These are phyloP conservation scores for Podochytrium sp. DNA, from an alignment of 192 early-diverging fungal species.

Conservation along the genomic window DNA sequence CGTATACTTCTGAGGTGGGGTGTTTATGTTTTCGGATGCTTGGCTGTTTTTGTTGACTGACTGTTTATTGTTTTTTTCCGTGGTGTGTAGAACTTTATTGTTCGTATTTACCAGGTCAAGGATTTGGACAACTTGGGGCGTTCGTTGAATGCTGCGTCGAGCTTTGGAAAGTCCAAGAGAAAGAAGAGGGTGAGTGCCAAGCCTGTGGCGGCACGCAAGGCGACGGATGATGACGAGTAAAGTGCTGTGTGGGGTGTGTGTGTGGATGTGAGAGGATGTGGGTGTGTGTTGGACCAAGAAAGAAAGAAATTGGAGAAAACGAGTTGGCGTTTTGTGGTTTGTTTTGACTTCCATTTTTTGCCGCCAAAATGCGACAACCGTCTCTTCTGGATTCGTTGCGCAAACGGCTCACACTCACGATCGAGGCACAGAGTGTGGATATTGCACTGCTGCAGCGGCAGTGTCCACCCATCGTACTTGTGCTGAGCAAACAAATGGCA, in stretches of 20 bases:
- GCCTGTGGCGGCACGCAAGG: not conserved
- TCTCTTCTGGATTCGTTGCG: too few species aligned
- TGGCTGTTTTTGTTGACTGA: conserved; percentile 18
- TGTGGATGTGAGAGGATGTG: not conserved
- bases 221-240: conserved; percentile 24
- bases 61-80: not conserved
- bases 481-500: too few species aligned
- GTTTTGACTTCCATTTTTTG: too few species aligned
- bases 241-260: not conserved
- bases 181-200: conserved; percentile 35
- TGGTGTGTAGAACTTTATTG: conserved; percentile 87
- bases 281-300: not conserved
- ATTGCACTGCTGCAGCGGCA: too few species aligned
- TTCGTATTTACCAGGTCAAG: conserved; percentile 98
- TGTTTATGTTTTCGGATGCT: not conserved
- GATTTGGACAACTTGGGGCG: conserved; percentile 91
- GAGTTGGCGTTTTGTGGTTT: too few species aligned
- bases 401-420: too few species aligned
- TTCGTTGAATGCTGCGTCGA: conserved; percentile 63
- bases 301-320: not conserved
- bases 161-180: conserved; percentile 36
- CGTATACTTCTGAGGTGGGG: conserved; percentile 34
- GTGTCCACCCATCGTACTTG: too few species aligned
- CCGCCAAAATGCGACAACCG: too few species aligned
- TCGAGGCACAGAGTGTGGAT: too few species aligned